These are phyloP conservation scores for Gnomoniopsis sp. DNA, from an alignment of 2,329 filamentous ascomycete genomes.

Conservation along the genomic window DNA sequence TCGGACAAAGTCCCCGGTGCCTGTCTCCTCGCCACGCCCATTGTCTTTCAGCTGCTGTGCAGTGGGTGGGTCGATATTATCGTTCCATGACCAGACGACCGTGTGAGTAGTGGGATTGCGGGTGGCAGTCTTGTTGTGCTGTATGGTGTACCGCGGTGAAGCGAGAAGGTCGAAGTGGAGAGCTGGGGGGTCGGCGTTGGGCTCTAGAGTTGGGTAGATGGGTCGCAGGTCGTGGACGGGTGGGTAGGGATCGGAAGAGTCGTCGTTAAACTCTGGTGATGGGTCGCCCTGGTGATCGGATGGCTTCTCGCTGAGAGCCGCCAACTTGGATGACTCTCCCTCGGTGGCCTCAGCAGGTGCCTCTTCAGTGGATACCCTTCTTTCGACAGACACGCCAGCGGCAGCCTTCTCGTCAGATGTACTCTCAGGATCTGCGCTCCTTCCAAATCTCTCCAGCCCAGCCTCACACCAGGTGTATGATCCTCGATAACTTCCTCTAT, in stretches of 20 bases:
- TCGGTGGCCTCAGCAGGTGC: neutral
- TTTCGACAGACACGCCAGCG: neutral
- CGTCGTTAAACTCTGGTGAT: neutral
- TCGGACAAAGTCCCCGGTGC: conserved; percentile 53
- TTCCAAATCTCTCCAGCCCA: conserved; percentile 54
- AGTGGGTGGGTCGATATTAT: conserved; percentile 43
- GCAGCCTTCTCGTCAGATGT: neutral
- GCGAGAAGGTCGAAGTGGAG: conserved; percentile 37
- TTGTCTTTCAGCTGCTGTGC: conserved; percentile 32
- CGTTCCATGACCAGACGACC: conserved; percentile 52
- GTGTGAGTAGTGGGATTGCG: conserved; percentile 35
- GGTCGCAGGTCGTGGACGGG: conserved; percentile 25
- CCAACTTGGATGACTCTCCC: no score
- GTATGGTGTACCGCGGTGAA: conserved; percentile 39
- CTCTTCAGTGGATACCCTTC: neutral
- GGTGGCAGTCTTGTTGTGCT: conserved; percentile 41
- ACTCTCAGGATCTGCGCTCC: conserved; percentile 3
- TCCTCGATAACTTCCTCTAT: conserved; percentile 38
- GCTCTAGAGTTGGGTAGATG: conserved; percentile 10
- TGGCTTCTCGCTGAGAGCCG: neutral
- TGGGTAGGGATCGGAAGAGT: conserved; percentile 10
- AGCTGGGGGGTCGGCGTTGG: conserved; percentile 19
- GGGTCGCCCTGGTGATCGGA: neutral
- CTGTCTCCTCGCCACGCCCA: conserved; percentile 50
- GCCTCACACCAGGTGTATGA: conserved; percentile 64